phyloP scores from a whole-genome alignment of 805 yeast genomes.

The Yamadazyma akitaensis region DNA sequence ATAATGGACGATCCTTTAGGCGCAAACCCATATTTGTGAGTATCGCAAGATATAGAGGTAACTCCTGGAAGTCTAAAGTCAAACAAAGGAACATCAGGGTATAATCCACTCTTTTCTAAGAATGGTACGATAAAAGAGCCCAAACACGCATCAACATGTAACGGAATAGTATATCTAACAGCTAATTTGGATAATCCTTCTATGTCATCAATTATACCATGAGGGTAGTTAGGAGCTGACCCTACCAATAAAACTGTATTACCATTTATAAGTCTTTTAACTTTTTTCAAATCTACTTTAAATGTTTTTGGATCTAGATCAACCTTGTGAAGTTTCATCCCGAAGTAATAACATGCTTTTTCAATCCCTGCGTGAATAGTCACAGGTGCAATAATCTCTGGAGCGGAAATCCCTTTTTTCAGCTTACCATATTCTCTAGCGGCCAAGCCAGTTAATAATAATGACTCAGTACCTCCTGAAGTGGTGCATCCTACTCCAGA shows the following conservation, averaged over 20 bases:
- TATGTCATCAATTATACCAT: constrained; percentile 92
- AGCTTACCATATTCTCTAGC: constrained; percentile 75
- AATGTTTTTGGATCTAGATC: constrained; percentile 66
- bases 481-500: constrained; percentile 68
- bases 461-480: constrained; percentile 94
- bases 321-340: constrained; percentile 78
- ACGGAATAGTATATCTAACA: constrained; percentile 64
- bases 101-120: constrained; percentile 55
- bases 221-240: constrained; percentile 97
- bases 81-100: constrained; percentile 53
- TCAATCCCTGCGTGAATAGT: constrained; percentile 95
- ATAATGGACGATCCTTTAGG: constrained; percentile 94
- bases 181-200: constrained; percentile 66
- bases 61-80: constrained; percentile 87
- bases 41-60: constrained; percentile 98
- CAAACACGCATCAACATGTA: constrained; percentile 94
- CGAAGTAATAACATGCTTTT: constrained; percentile 89
- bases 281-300: constrained; percentile 63
- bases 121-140: constrained; percentile 91
- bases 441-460: constrained; percentile 79
- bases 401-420: constrained; percentile 55
- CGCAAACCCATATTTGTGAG: constrained; percentile 98
- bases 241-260: constrained; percentile 87
- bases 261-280: constrained; percentile 60
- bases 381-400: constrained; percentile 86